Conservation (phyloP, 2,329 filamentous ascomycete species). For the Ceratocystis papillata region DNA sequence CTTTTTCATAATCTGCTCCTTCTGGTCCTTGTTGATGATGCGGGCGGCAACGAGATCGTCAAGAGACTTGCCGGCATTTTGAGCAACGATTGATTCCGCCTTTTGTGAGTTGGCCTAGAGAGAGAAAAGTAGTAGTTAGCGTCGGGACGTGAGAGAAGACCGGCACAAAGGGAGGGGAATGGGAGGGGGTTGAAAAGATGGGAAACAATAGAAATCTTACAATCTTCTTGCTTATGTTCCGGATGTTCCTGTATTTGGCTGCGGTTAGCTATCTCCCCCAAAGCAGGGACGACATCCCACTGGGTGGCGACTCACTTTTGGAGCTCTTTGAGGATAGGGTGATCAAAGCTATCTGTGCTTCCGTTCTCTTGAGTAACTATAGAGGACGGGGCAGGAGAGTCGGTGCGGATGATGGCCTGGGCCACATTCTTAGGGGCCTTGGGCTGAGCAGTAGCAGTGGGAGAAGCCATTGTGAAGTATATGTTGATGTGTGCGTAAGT, state of each 20-base stretch:
- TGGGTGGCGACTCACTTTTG: conserved; percentile 56
- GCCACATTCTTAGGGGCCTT: conserved; percentile 52
- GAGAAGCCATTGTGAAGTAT: conserved; percentile 40
- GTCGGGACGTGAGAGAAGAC: not conserved
- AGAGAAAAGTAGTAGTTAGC: not conserved
- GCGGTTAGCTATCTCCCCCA: conserved; percentile 24
- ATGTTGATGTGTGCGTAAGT: conserved; percentile 11
- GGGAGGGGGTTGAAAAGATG: not conserved
- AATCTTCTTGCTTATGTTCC: conserved; percentile 89
- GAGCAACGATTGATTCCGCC: conserved; percentile 56
- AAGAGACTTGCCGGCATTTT: conserved; percentile 59
- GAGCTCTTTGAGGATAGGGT: conserved; percentile 72
- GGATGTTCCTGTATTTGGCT: conserved; percentile 56
- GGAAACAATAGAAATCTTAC: conserved; percentile 42
- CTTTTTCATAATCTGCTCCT: conserved; percentile 66
- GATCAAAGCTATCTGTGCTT: conserved; percentile 55
- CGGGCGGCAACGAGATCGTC: conserved; percentile 60
- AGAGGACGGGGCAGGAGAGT: conserved; percentile 45
- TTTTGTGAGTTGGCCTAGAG: conserved; percentile 57
- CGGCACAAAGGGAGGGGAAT: not conserved
- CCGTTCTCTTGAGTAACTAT: conserved; percentile 41
- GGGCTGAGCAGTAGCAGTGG: conserved; percentile 44
- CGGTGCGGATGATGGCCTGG: conserved; percentile 45
- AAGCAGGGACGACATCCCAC: not conserved
- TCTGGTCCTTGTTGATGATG: conserved; percentile 73